Conservation (phyloP, 2,329 filamentous ascomycete genomes). For the Endocalyx cinctus region DNA sequence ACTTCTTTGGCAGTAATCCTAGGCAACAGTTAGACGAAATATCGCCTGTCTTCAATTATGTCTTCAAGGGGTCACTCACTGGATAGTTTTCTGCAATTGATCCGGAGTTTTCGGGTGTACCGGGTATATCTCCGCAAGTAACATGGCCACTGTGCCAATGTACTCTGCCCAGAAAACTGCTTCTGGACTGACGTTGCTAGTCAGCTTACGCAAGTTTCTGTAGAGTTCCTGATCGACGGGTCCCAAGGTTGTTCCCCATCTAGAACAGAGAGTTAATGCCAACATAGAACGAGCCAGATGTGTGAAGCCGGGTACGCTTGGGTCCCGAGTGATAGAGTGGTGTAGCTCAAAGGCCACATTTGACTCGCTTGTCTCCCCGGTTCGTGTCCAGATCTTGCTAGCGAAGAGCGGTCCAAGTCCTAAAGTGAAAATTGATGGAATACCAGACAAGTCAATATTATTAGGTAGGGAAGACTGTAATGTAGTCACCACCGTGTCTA, state of each 20-base stretch:
- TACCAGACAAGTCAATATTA: conserved; percentile 27
- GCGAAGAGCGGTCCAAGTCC: conserved; percentile 42
- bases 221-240: conserved; percentile 42
- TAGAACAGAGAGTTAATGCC: conserved; percentile 65
- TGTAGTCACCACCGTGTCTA: conserved; percentile 33
- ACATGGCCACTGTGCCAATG: conserved; percentile 42
- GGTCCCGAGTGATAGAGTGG: conserved; percentile 62
- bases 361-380: conserved; percentile 43
- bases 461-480: conserved; percentile 40
- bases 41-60: background rate
- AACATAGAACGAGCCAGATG: conserved; percentile 69
- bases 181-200: conserved; percentile 31
- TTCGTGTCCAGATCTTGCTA: conserved; percentile 46
- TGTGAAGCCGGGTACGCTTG: conserved; percentile 67
- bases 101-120: conserved; percentile 32
- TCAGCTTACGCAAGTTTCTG: conserved; percentile 36
- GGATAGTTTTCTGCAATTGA: conserved; percentile 31
- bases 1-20: conserved; percentile 18
- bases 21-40: conserved; percentile 13
- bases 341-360: conserved; percentile 70
- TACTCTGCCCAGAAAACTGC: conserved; percentile 51
- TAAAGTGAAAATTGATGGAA: conserved; percentile 38
- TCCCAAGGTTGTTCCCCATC: conserved; percentile 64
- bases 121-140: conserved; percentile 39
- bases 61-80: conserved; percentile 35